phyloP scores from a whole-genome alignment of 208 protist genomes.

The Tritrichomonas foetus region DNA sequence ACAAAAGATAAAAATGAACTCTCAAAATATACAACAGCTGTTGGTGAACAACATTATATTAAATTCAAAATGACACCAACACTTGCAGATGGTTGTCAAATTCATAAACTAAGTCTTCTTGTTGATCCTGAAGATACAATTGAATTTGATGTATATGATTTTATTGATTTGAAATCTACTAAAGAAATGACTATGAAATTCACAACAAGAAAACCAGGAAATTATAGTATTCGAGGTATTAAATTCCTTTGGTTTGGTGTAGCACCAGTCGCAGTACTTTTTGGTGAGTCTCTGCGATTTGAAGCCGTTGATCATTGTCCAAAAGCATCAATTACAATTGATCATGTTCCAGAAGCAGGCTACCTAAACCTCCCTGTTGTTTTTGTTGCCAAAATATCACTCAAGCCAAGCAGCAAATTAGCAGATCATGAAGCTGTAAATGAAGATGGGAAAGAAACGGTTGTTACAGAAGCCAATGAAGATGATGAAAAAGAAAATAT shows the following conservation, averaged over 20 bases:
- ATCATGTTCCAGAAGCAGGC: no score
- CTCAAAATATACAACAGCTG: background rate
- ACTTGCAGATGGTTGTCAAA: background rate
- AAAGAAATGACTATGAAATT: background rate
- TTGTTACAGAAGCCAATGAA: no score
- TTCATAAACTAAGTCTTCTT: background rate
- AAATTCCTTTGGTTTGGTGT: constrained; percentile 5
- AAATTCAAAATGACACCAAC: background rate
- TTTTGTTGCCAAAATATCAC: no score
- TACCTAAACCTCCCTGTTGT: no score
- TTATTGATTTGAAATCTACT: background rate
- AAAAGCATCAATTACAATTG: no score
- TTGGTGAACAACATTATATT: background rate
- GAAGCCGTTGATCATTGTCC: background rate
- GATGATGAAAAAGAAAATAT: no score
- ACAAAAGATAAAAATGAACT: background rate
- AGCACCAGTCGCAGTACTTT: background rate
- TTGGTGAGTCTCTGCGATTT: background rate
- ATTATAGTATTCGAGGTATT: background rate
- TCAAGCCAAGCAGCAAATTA: no score
- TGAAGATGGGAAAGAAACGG: no score
- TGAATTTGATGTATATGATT: background rate
- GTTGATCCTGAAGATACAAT: background rate
- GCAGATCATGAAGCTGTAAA: no score
- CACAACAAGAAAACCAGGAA: background rate